phyloP scores from a whole-genome alignment of 2,329 filamentous ascomycete genomes.

The Neospermospora avenae region DNA sequence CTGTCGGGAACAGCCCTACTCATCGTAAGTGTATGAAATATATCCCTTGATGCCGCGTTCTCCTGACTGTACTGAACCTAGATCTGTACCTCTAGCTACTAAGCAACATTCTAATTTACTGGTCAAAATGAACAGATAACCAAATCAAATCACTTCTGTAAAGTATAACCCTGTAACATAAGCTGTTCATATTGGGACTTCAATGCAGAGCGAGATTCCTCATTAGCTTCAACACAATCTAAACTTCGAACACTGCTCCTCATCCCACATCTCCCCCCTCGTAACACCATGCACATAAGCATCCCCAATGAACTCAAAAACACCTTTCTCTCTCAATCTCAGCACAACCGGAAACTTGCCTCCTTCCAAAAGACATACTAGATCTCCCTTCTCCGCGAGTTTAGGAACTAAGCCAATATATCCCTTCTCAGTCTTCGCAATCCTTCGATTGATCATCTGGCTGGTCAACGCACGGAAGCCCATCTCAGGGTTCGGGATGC shows the following conservation, averaged over 20 bases:
- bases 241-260: neutral
- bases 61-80: too few species aligned
- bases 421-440: conserved; percentile 7
- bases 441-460: neutral
- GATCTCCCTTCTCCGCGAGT: conserved; percentile 9
- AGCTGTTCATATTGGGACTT: too few species aligned
- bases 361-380: conserved; percentile 5
- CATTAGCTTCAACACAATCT: neutral
- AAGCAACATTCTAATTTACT: too few species aligned
- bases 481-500: conserved; percentile 7
- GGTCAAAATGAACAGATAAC: too few species aligned
- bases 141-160: too few species aligned
- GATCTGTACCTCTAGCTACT: too few species aligned
- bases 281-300: conserved; percentile 10
- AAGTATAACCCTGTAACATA: too few species aligned
- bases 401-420: conserved; percentile 8
- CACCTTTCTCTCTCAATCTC: neutral
- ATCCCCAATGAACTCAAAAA: conserved; percentile 8
- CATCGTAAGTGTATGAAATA: too few species aligned
- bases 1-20: too few species aligned
- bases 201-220: too few species aligned
- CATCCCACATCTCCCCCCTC: conserved; percentile 9
- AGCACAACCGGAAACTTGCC: conserved; percentile 9
- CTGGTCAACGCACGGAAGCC: neutral
- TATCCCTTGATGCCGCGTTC: too few species aligned